A percentile compares a stretch with the other conserved stretches of the same genome.
These are phyloP conservation scores for Alternaria atra DNA, from an alignment of 2,329 filamentous ascomycete species.

Conservation along the genomic window DNA sequence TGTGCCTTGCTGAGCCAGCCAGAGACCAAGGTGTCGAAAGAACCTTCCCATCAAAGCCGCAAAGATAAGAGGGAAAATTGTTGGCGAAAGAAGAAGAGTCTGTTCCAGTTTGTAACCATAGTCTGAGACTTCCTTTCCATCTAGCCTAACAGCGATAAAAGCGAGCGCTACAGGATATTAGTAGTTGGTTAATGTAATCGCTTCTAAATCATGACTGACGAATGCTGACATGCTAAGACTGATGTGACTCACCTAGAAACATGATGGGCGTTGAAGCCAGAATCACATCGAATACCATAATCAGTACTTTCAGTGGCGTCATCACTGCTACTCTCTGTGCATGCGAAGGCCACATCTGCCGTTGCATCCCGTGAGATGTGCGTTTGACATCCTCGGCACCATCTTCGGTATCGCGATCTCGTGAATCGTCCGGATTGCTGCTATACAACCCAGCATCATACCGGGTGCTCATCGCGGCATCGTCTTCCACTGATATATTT, in stretches of 20 bases:
- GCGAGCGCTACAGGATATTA: constrained; percentile 34
- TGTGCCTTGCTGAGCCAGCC: constrained; percentile 39
- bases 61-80: constrained; percentile 42
- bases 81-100: constrained; percentile 33
- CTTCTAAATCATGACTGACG: background rate
- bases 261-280: constrained; percentile 38
- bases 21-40: constrained; percentile 38
- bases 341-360: constrained; percentile 25
- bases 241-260: constrained; percentile 32
- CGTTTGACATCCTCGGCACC: background rate
- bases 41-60: constrained; percentile 43
- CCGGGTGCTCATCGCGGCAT: constrained; percentile 17
- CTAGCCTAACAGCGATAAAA: constrained; percentile 30
- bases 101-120: constrained; percentile 21
- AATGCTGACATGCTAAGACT: background rate
- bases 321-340: constrained; percentile 29
- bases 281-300: constrained; percentile 34
- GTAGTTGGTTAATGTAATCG: background rate
- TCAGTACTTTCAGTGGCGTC: constrained; percentile 28
- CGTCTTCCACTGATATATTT: background rate
- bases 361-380: background rate
- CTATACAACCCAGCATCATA: constrained; percentile 15
- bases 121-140: constrained; percentile 25
- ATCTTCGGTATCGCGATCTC: background rate
- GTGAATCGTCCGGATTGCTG: constrained; percentile 8